Percentiles rank a stretch among this genome's conserved stretches.
Evolutionary conservation across 164 flowering plant genomes (phyloP).

Genomic region (Umbilicus rupestris): DNA sequence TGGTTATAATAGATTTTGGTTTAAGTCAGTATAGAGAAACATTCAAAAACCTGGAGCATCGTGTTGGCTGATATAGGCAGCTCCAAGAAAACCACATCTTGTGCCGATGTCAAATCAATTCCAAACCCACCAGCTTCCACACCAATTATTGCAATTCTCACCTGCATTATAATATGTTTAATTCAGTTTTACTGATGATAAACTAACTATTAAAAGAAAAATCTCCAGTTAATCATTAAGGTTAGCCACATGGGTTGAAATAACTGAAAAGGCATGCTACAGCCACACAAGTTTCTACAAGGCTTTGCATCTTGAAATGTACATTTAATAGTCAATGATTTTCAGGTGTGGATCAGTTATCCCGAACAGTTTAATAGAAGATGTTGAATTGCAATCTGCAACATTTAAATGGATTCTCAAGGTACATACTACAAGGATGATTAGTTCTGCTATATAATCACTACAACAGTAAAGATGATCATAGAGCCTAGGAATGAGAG

Average conservation of each 20-base stretch:
- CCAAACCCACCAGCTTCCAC: slow-evolving; percentile 80
- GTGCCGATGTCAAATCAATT: slow-evolving; percentile 68
- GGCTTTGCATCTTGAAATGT: too few relatives aligned
- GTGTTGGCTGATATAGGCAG: slow-evolving; percentile 54
- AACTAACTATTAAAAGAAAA: not conserved
- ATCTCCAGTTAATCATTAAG: not conserved
- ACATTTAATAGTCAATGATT: too few relatives aligned
- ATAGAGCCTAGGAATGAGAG: too few relatives aligned
- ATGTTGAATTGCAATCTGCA: too few relatives aligned
- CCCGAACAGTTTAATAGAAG: too few relatives aligned
- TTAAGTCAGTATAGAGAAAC: not conserved
- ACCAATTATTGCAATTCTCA: slow-evolving; percentile 81
- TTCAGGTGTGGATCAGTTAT: too few relatives aligned
- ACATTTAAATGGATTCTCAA: too few relatives aligned
- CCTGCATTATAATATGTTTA: slow-evolving; percentile 28
- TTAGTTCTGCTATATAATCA: too few relatives aligned
- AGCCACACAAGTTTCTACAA: not conserved
- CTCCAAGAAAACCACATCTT: slow-evolving; percentile 83
- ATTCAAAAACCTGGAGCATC: slow-evolving; percentile 63
- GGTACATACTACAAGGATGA: too few relatives aligned
- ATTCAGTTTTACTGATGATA: not conserved
- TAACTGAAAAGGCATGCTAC: not conserved
- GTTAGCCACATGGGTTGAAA: not conserved
- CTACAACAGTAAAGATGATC: too few relatives aligned
- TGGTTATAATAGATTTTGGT: not conserved